These are phyloP conservation scores for Yarrowia divulgata DNA, from an alignment of 805 yeast species.

Conservation along the genomic window DNA sequence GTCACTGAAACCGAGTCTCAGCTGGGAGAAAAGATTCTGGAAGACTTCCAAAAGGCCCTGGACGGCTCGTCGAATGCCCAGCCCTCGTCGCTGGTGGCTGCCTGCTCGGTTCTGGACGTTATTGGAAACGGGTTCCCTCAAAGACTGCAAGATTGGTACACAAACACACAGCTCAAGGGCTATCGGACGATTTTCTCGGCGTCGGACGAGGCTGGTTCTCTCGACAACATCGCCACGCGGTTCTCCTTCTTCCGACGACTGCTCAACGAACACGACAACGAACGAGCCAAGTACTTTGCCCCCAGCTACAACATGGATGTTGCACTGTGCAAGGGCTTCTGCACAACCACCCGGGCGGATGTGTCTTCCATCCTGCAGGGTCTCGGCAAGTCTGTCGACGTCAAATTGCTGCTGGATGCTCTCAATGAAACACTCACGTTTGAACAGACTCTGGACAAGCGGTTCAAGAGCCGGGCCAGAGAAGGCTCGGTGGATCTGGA, in stretches of 20 bases:
- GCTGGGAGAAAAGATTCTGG: conserved; percentile 71
- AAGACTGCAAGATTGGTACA: conserved; percentile 74
- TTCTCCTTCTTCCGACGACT: conserved; percentile 81
- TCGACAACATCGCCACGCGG: conserved; percentile 84
- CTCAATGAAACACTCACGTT: conserved; percentile 82
- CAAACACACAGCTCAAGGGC: conserved; percentile 72
- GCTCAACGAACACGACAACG: conserved; percentile 63
- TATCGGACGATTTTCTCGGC: conserved; percentile 75
- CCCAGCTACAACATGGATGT: conserved; percentile 72
- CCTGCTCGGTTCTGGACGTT: conserved; percentile 74
- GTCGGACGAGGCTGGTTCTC: conserved; percentile 91
- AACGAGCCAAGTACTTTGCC: conserved; percentile 66
- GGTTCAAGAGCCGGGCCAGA: conserved; percentile 52
- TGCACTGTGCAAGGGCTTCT: conserved; percentile 66
- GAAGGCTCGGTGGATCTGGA: conserved; percentile 25
- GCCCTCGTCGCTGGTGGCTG: conserved; percentile 54
- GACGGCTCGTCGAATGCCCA: conserved; percentile 16
- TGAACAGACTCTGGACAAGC: conserved; percentile 73
- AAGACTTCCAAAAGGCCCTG: conserved; percentile 65
- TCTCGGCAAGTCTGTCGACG: conserved; percentile 57
- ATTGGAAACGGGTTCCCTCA: conserved; percentile 61
- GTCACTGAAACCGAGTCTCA: conserved; percentile 66
- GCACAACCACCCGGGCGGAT: conserved; percentile 73
- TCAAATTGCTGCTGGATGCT: conserved; percentile 70
- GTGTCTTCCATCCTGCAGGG: conserved; percentile 60